Base-by-base conservation (phyloP, 2,329 filamentous ascomycete genomes). In the Fusarium liriodendri region DNA sequence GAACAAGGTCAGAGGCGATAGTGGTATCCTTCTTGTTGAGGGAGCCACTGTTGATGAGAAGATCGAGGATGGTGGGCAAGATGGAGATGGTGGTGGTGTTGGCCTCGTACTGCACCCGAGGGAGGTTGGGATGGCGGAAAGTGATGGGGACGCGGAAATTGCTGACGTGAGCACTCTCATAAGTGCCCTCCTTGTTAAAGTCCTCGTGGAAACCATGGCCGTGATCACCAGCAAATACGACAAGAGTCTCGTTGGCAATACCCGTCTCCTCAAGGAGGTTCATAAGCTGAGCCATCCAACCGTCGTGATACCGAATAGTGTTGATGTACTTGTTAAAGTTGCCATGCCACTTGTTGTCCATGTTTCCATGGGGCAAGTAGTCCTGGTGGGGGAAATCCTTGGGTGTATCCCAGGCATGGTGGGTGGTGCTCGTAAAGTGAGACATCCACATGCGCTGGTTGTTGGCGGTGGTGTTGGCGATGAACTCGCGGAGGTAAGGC, bases 341-440 rank as follows among this genome's bases (percentile, higher is more conserved):
- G 8, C 77, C 71, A n/a, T 80, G 69, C 33, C 74, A 76, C 33
- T 72, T 69, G 29, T 77, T 72, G 22, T 77, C 74, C 3, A 68
- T 65, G n/a, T 80, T 80, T 1, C 77, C 67, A 5, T 77, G 76
- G 1, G 72, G 69, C 9, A 78, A 4, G 60, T 78, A 78, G 4
- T 78, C 66, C 32, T 67, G 61, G 3, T 59, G 62, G 2, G 80
- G 75, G 45, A 78, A 74, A 8, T 62, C 74, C 33, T 76, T 47
- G 4, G 77, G 77, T 0, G 71, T 68, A 38, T 68, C 73, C 77
- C 77, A 83, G 3, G 81, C 78, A 57, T 83, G 82, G 55, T 83
- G 82, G 1, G 79, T 80, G 16, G 81, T 83, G 65, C 81, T 83
- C 4, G 82, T 83, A 8, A 83, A 76, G 45, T 83, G 82, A 4